phyloP scores from a whole-genome alignment of 495 filamentous ascomycete species.

The Geoglossum glabrum region DNA sequence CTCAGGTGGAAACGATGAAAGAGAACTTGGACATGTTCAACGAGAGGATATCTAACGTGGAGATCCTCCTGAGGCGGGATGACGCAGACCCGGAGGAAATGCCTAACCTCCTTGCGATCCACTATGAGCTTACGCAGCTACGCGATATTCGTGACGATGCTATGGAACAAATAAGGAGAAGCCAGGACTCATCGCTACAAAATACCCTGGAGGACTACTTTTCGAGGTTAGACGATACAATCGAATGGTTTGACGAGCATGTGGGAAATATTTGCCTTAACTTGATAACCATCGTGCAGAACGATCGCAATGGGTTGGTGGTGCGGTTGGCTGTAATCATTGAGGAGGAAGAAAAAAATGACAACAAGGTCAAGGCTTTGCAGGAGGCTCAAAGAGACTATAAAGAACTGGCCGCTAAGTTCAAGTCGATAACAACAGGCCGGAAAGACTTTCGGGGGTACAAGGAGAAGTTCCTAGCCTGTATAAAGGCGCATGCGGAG shows the following conservation, averaged over 20 bases:
- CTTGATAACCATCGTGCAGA: constrained; percentile 64
- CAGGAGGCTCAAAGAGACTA: constrained; percentile 91
- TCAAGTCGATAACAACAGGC: constrained; percentile 84
- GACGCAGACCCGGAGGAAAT: constrained; percentile 73
- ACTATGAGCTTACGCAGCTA: constrained; percentile 79
- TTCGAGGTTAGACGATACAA: constrained; percentile 60
- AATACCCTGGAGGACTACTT: constrained; percentile 78
- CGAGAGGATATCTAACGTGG: constrained; percentile 48
- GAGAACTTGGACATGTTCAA: constrained; percentile 70
- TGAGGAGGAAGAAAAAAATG: constrained; percentile 87
- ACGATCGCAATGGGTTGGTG: constrained; percentile 71
- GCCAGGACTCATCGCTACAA: constrained; percentile 50
- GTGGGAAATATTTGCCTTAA: constrained; percentile 74
- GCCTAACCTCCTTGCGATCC: constrained; percentile 71
- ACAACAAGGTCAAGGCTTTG: constrained; percentile 71
- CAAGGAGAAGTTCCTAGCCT: constrained; percentile 79
- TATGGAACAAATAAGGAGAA: constrained; percentile 75
- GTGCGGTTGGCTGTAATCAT: constrained; percentile 81
- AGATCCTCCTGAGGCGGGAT: constrained; percentile 57
- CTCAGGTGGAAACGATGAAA: constrained; percentile 80
- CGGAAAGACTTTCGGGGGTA: constrained; percentile 86
- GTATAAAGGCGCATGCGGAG: constrained; percentile 52
- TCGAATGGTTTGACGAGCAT: constrained; percentile 91
- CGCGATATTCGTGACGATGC: constrained; percentile 88
- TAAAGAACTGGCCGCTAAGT: constrained; percentile 75